phyloP scores from a whole-genome alignment of 139 green algal genomes.

The Chlamydomonas incerta region DNA sequence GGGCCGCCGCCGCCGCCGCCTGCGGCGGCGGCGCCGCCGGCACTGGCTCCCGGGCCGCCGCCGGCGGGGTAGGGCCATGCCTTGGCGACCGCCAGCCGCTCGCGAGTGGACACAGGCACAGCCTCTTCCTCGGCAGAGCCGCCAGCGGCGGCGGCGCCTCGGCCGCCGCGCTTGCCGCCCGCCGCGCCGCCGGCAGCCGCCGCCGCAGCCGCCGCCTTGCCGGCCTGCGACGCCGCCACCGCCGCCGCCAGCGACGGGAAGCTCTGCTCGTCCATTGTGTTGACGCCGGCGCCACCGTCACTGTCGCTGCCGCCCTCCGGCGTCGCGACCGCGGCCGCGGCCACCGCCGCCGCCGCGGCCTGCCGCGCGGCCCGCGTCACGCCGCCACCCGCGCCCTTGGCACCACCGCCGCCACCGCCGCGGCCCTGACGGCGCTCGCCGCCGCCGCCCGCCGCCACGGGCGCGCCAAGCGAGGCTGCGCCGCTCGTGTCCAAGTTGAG shows the following conservation, averaged over 20 bases:
- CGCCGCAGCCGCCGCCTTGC: neutral
- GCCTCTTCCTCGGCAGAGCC: neutral
- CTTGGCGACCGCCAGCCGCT: neutral
- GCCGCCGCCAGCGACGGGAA: constrained; percentile 33
- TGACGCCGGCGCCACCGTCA: neutral
- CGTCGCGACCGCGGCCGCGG: neutral
- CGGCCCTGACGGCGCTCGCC: neutral
- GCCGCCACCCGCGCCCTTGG: neutral
- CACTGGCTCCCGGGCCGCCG: neutral
- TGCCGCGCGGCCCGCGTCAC: neutral
- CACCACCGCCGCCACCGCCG: neutral
- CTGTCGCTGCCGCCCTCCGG: neutral
- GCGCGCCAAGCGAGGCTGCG: neutral
- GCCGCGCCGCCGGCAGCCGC: neutral
- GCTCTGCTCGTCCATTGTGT: constrained; percentile 30
- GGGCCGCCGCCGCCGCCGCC: neutral
- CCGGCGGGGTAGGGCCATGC: constrained; percentile 12
- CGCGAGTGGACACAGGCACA: neutral
- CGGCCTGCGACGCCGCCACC: constrained; percentile 2
- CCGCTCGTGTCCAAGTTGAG: neutral
- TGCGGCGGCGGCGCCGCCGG: neutral
- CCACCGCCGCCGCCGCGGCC: neutral
- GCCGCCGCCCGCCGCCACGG: neutral
- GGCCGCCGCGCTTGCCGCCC: neutral
- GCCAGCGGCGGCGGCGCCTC: neutral